Percentiles rank a stretch among this genome's conserved stretches.
phyloP scores from a whole-genome alignment of 1,139 yeast species.

The Suhomyces guaymorum region DNA sequence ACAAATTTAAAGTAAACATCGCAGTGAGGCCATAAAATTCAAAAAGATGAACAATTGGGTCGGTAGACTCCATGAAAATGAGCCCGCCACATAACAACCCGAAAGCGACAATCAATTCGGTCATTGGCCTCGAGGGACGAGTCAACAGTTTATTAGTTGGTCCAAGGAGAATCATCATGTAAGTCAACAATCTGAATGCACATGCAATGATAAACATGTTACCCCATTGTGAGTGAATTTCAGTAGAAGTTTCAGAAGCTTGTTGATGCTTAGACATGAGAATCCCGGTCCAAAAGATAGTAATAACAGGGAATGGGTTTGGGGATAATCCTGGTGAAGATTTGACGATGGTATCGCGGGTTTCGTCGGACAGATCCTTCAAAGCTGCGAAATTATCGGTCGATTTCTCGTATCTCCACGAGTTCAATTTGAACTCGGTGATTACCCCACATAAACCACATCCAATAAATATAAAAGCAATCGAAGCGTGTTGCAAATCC shows the following conservation, averaged over 20 bases:
- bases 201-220: conserved; percentile 75
- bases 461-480: conserved; percentile 92
- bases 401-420: conserved; percentile 50
- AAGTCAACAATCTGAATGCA: conserved; percentile 70
- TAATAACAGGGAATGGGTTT: conserved; percentile 90
- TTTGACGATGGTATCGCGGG: conserved; percentile 26
- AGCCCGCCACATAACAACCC: conserved; percentile 84
- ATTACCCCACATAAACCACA: conserved; percentile 89
- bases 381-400: conserved; percentile 22
- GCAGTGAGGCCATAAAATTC: conserved; percentile 84
- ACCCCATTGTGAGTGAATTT: conserved; percentile 92
- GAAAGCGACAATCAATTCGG: conserved; percentile 79
- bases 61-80: conserved; percentile 89
- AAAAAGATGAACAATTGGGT: conserved; percentile 77
- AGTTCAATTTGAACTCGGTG: conserved; percentile 58
- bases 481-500: conserved; percentile 91
- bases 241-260: conserved; percentile 73
- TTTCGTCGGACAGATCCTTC: conserved; percentile 2
- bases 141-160: conserved; percentile 35
- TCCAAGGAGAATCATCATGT: conserved; percentile 56
- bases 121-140: conserved; percentile 63
- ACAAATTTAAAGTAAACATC: conserved; percentile 87
- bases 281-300: conserved; percentile 96
- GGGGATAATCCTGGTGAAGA: conserved; percentile 77
- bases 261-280: conserved; percentile 95